Percentiles rank a stretch among this genome's conserved stretches.
Evolutionary conservation across 169 alveolate species (phyloP).

Genomic region (Ophryocystis elektroscirrha): DNA sequence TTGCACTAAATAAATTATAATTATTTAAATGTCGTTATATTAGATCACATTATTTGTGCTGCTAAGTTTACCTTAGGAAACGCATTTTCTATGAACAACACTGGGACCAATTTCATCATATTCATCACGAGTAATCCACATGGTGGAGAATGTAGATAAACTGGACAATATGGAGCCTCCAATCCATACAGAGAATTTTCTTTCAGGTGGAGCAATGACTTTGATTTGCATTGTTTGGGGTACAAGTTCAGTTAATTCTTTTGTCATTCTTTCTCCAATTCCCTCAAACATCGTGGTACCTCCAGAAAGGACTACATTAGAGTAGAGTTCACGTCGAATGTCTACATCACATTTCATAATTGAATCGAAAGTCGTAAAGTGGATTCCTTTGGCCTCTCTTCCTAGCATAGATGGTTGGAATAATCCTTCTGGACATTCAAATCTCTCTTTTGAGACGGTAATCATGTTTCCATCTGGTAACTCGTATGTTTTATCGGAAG

Average conservation of each 20-base stretch:
- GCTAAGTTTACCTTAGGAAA: too few relatives aligned
- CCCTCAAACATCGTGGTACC: conserved; percentile 84
- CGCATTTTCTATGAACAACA: conserved; percentile 64
- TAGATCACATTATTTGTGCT: too few relatives aligned
- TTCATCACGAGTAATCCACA: conserved; percentile 92
- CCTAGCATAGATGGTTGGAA: conserved; percentile 82
- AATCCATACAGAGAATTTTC: conserved; percentile 85
- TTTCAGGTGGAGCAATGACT: conserved; percentile 89
- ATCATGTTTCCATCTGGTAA: conserved; percentile 86
- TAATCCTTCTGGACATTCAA: conserved; percentile 85
- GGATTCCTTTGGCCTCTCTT: conserved; percentile 76
- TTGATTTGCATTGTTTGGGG: conserved; percentile 84
- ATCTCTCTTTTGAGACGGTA: conserved; percentile 75
- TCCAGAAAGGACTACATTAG: conserved; percentile 72
- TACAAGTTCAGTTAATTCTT: conserved; percentile 80
- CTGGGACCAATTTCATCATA: conserved; percentile 93
- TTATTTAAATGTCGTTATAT: too few relatives aligned
- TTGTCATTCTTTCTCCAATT: conserved; percentile 78
- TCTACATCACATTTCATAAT: conserved; percentile 83
- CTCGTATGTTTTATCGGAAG: conserved; percentile 72
- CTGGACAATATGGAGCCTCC: conserved; percentile 89
- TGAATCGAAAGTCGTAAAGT: conserved; percentile 69
- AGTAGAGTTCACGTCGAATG: conserved; percentile 73
- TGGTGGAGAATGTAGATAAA: conserved; percentile 71
- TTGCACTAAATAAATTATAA: too few relatives aligned